These are phyloP conservation scores for Phytomonas sp. DNA, from an alignment of 208 protist genomes.

Conservation along the genomic window DNA sequence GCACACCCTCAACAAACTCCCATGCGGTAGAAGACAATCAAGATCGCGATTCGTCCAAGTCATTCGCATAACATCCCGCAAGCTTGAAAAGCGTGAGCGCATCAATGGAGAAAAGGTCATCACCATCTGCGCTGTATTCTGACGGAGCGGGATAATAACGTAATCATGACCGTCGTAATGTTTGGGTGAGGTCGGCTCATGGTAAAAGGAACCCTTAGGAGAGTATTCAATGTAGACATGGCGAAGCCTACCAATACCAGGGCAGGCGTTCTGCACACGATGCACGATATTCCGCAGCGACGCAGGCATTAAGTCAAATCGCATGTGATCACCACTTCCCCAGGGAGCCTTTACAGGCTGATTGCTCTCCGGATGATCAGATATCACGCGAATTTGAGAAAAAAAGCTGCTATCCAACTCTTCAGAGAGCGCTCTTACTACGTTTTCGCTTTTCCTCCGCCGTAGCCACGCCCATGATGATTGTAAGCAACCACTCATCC, in stretches of 20 bases:
- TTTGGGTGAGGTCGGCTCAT: slow-evolving; percentile 43
- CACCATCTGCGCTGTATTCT: slow-evolving; percentile 44
- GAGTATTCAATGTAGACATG: slow-evolving; percentile 87
- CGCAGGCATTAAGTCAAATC: slow-evolving; percentile 46
- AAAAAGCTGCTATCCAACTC: slow-evolving; percentile 29
- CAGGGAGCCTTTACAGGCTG: slow-evolving; percentile 80
- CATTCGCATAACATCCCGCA: slow-evolving; percentile 44
- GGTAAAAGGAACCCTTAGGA: slow-evolving; percentile 59
- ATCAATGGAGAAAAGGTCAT: slow-evolving; percentile 66
- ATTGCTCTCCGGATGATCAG: slow-evolving; percentile 78
- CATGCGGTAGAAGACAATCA: slow-evolving; percentile 48
- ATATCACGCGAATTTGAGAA: slow-evolving; percentile 35
- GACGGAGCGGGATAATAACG: slow-evolving; percentile 72
- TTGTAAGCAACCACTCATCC: too few relatives aligned
- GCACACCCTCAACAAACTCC: slow-evolving; percentile 68
- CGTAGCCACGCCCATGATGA: too few relatives aligned
- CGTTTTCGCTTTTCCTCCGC: too few relatives aligned
- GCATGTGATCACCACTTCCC: slow-evolving; percentile 66
- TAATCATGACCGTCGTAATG: slow-evolving; percentile 84
- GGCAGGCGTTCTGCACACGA: slow-evolving; percentile 18
- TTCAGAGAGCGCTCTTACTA: too few relatives aligned
- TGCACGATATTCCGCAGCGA: slow-evolving; percentile 55
- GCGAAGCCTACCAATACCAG: slow-evolving; percentile 47
- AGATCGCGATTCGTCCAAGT: slow-evolving; percentile 82
- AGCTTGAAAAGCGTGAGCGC: slow-evolving; percentile 41